Base-by-base conservation (phyloP, 1,139 yeast genomes). In the Kurtzmaniella quercitrusa region DNA sequence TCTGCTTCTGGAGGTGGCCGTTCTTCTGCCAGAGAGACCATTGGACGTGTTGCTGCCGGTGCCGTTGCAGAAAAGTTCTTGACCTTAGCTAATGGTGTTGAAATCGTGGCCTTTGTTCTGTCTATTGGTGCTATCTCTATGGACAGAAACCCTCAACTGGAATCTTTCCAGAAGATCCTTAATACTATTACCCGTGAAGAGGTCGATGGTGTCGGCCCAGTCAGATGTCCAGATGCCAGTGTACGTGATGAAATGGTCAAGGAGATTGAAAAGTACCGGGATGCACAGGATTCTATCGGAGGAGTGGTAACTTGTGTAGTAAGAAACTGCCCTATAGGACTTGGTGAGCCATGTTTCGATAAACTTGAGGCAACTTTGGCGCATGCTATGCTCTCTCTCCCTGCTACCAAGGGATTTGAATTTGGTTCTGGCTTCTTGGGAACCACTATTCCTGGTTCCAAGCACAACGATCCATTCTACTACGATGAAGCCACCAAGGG, bases 21-120 rank as follows among this genome's bases (percentile, higher is more conserved):
- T 62, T 86, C 97, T 18, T 83, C 94, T 38, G 98, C 98, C 11
- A 82, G 98, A 66, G 98, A 93, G 67, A 93, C 98, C 42, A 93
- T 94, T 56, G 98, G 98, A 44, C 79, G 98, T 63, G 98, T 93
- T 43, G 98, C 98, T 41, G 98, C 98, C 12, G 98, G 98, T 54
- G 98, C 97, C 46, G 83, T 93, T 65, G 98, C 98, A 39, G 98
- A 93, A 65, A 91, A 90, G 69, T 82, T 89, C 53, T 76, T 93
- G 59, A 61, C 70, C 43, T 81, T 85, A 56, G 85, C 87, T 44
- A 83, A 85, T 60, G 79, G 81, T 48, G 94, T 93, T 41, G 98
- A 94, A 66, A 89, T 93, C 58, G 97, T 93, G 34, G 98, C 98
- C 0, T 93, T 94, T 68, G 98, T 93, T 27, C 81, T 95, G 15